Conservation (phyloP, 805 yeast species). For the Candida wancherniae region DNA sequence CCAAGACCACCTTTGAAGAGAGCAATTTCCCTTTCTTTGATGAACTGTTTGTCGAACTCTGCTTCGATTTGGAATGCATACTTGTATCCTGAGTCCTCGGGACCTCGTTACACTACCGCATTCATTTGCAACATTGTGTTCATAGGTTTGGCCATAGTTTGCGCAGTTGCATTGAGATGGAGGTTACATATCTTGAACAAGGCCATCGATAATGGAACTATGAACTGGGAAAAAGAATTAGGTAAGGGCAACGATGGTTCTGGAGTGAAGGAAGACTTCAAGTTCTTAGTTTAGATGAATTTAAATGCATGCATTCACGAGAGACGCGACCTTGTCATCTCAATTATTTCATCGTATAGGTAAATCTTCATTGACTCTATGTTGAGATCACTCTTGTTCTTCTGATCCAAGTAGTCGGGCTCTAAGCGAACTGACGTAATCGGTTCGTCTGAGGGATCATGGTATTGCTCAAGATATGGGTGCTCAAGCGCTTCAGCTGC, state of each 20-base stretch:
- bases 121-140: slow-evolving; percentile 47
- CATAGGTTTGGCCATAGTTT: slow-evolving; percentile 34
- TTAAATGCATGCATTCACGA: neutral
- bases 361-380: slow-evolving; percentile 12
- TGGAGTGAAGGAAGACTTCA: slow-evolving; percentile 39
- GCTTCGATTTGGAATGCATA: slow-evolving; percentile 55
- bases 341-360: slow-evolving; percentile 12
- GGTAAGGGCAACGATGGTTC: slow-evolving; percentile 44
- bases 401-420: slow-evolving; percentile 14
- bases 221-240: slow-evolving; percentile 47
- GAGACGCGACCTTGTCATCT: slow-evolving; percentile 8
- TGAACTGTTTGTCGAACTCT: slow-evolving; percentile 53
- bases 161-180: slow-evolving; percentile 36
- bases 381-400: slow-evolving; percentile 9
- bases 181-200: slow-evolving; percentile 38
- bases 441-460: slow-evolving; percentile 16
- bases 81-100: slow-evolving; percentile 40
- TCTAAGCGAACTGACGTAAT: slow-evolving; percentile 9
- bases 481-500: slow-evolving; percentile 13
- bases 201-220: slow-evolving; percentile 39
- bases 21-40: slow-evolving; percentile 52
- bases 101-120: slow-evolving; percentile 46
- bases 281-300: slow-evolving; percentile 28
- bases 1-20: slow-evolving; percentile 58
- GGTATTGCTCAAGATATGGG: slow-evolving; percentile 14